Percentiles rank a stretch among this genome's conserved stretches.
These are phyloP conservation scores for Trichophyton equinum DNA, from an alignment of 2,329 filamentous ascomycete genomes.

Conservation along the genomic window DNA sequence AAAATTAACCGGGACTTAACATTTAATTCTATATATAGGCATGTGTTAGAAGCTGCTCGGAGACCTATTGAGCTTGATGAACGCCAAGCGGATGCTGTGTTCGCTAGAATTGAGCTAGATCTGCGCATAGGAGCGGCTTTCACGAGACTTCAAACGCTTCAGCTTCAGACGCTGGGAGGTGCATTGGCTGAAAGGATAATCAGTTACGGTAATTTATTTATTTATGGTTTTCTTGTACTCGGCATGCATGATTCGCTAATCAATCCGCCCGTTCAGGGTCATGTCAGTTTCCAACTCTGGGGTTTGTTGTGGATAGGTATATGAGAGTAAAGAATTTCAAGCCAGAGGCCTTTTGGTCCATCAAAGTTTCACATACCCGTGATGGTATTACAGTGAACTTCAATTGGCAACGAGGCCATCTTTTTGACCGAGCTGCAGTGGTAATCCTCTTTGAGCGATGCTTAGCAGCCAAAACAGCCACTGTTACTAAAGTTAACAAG, in stretches of 20 bases:
- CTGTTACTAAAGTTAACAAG: conserved; percentile 72
- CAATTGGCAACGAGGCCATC: conserved; percentile 63
- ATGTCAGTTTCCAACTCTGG: conserved; percentile 92
- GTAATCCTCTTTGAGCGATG: conserved; percentile 78
- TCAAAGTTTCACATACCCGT: conserved; percentile 68
- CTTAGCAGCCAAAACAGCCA: conserved; percentile 60
- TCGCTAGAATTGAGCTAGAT: conserved; percentile 82
- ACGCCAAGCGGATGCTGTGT: conserved; percentile 73
- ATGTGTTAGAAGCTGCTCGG: conserved; percentile 72
- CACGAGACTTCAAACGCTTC: conserved; percentile 73
- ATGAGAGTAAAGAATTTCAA: conserved; percentile 89
- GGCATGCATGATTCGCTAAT: neutral
- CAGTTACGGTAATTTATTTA: conserved; percentile 56
- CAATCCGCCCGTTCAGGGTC: conserved; percentile 46
- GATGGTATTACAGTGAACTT: conserved; percentile 73
- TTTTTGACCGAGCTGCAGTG: conserved; percentile 78
- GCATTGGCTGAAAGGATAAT: conserved; percentile 53
- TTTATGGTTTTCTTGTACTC: conserved; percentile 10
- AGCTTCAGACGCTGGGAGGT: conserved; percentile 58
- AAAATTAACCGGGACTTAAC: neutral
- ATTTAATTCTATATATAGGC: conserved; percentile 38
- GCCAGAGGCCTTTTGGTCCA: conserved; percentile 83
- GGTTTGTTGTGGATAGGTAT: conserved; percentile 94
- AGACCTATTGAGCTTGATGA: conserved; percentile 70
- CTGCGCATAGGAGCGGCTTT: conserved; percentile 86